Conservation (phyloP, 2,329 filamentous ascomycete genomes). For the Hawksworthiomyces lignivorus region DNA sequence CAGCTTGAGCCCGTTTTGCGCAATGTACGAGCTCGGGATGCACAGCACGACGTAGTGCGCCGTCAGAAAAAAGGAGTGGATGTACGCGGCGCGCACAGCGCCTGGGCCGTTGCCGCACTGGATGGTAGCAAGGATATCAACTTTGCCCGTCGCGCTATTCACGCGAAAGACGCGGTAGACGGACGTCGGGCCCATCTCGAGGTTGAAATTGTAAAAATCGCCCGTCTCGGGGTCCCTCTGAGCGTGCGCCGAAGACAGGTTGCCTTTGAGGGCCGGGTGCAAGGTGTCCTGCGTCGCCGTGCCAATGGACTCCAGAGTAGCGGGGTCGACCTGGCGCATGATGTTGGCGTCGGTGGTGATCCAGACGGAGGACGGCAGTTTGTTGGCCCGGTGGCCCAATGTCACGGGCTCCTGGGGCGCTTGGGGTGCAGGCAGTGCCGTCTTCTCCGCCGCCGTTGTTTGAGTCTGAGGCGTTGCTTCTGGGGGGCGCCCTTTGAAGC, state of each 20-base stretch:
- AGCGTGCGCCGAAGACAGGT: slow-evolving; percentile 62
- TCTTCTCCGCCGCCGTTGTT: no score
- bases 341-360: slow-evolving; percentile 47
- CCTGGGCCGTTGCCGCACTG: slow-evolving; percentile 30
- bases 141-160: slow-evolving; percentile 52
- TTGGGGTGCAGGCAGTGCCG: no score
- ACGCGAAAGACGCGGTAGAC: slow-evolving; percentile 66
- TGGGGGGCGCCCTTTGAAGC: slow-evolving; percentile 27
- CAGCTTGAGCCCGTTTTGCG: slow-evolving; percentile 49
- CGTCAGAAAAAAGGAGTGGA: slow-evolving; percentile 77
- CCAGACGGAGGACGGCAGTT: slow-evolving; percentile 44
- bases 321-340: slow-evolving; percentile 57
- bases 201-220: slow-evolving; percentile 75
- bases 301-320: slow-evolving; percentile 65
- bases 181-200: slow-evolving; percentile 48
- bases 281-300: slow-evolving; percentile 51
- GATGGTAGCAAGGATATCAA: slow-evolving; percentile 56
- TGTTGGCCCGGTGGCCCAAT: slow-evolving; percentile 29
- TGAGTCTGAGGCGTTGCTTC: slow-evolving; percentile 8
- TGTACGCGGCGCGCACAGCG: slow-evolving; percentile 51
- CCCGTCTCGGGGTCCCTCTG: slow-evolving; percentile 64
- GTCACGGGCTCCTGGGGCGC: no score
- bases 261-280: slow-evolving; percentile 61
- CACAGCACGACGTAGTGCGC: slow-evolving; percentile 65
- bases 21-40: slow-evolving; percentile 59